Base-by-base conservation (phyloP, 768 basidiomycete species). In the Pilatotrama ljubarskyi region DNA sequence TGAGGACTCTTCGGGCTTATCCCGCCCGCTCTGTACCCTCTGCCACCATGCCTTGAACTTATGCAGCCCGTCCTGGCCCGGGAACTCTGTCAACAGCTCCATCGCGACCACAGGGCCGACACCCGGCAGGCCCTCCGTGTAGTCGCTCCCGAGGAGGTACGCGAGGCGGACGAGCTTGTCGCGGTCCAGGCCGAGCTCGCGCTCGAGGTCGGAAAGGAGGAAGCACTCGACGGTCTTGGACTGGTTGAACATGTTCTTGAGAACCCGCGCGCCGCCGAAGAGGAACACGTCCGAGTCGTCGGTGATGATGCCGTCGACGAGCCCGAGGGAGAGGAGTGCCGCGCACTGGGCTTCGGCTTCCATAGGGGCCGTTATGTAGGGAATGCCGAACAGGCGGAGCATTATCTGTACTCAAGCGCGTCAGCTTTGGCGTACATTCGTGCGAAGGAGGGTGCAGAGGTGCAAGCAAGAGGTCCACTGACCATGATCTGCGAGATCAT, bases 191-290 rank as follows among this genome's bases (percentile, higher is more conserved):
- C 92, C 89, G 10, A 99, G 80, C 72, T 99, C 97, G 42, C 95
- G 83, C 38, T 82, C 82, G 49, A 98, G 82, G 70, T 99, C 97
- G 5, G 84, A 74, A 2, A 86, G 76, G 36, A 97, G 77, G 79
- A 97, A 99, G 70, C 94, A 95, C 74, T 99, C 97, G 55, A 98
- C 97, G 3, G 95, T 98, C 79, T 98, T 98, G 48, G 92, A 91
- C 74, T 98, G 96, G 72, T 98, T 98, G 78, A 99, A 99, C 91
- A 99, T 96, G 72, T 99, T 98, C 76, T 96, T 97, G 82, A 91
- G 97, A 18, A 98, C 93, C n/a, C 94, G 88, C 64, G 83, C 75
- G 22, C 93, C 96, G 32, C 97, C 97, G 66, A 99, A 99, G 49
- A 99, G 86, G 75, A 99, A 99, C 49, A 98, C 95, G 69, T 99